Percentiles rank a stretch among this genome's conserved stretches.
Evolutionary conservation across 441 rosid genomes (phyloP).

Genomic region (Adansonia rubrostipa): DNA sequence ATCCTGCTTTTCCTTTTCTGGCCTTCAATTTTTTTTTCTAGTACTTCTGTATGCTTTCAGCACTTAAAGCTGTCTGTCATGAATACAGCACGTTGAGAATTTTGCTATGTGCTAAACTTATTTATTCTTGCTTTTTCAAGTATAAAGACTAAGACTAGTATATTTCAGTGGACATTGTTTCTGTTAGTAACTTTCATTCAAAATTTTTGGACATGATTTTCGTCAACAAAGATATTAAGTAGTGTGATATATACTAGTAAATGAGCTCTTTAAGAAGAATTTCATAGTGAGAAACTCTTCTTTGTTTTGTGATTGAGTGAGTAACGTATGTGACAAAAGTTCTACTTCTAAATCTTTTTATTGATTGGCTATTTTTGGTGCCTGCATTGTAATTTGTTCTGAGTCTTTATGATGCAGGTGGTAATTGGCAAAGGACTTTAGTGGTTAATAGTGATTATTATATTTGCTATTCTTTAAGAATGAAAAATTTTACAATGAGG

Average conservation of each 20-base stretch:
- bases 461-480: not conserved
- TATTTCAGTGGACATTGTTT: not conserved
- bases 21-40: not conserved
- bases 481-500: not conserved
- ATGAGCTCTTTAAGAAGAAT: conserved; percentile 2
- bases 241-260: not conserved
- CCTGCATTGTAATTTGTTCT: not conserved
- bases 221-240: not conserved
- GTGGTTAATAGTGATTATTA: too few relatives aligned
- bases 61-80: not conserved
- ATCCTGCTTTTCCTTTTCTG: not conserved
- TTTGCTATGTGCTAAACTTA: not conserved
- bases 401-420: not conserved
- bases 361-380: not conserved
- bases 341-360: not conserved
- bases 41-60: not conserved
- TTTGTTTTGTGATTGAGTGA: not conserved
- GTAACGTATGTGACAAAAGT: not conserved
- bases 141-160: not conserved
- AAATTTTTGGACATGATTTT: not conserved
- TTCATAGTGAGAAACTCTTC: not conserved
- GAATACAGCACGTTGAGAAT: not conserved
- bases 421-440: not conserved
- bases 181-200: not conserved
- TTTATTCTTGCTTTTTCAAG: not conserved